phyloP scores from a whole-genome alignment of 805 yeast species.

The Nakazawaea ishiwadae region DNA sequence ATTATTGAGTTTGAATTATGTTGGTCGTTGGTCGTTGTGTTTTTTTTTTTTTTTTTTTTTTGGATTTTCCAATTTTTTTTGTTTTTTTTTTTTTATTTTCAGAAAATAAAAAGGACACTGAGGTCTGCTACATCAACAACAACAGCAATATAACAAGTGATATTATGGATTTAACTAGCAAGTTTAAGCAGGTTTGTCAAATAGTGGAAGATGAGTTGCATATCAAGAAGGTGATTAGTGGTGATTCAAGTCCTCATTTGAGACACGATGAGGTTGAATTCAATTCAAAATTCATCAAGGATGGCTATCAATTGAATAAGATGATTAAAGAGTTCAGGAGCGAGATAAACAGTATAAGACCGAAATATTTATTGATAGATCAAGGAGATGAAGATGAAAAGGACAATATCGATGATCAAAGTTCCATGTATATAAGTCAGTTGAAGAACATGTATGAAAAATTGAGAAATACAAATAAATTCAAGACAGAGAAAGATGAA shows the following conservation, averaged over 20 bases:
- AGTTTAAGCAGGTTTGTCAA: slow-evolving; percentile 40
- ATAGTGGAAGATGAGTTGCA: slow-evolving; percentile 34
- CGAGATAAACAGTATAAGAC: slow-evolving; percentile 21
- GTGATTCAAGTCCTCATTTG: slow-evolving; percentile 2
- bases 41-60: neutral
- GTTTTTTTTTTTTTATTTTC: neutral
- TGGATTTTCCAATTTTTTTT: neutral
- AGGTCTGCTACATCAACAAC: neutral
- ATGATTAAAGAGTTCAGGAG: slow-evolving; percentile 1
- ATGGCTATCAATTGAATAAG: slow-evolving; percentile 4
- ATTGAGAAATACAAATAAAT: slow-evolving; percentile 47
- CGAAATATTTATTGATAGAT: slow-evolving; percentile 23
- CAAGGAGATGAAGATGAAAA: slow-evolving; percentile 36
- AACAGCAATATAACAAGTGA: neutral
- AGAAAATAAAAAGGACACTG: neutral
- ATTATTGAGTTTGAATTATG: too few species aligned
- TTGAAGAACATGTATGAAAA: slow-evolving; percentile 45
- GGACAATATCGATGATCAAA: slow-evolving; percentile 51
- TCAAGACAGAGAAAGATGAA: slow-evolving; percentile 28
- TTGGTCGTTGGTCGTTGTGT: slow-evolving; percentile 1
- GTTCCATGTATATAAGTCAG: slow-evolving; percentile 46
- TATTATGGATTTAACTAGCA: slow-evolving; percentile 48
- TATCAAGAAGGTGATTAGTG: slow-evolving; percentile 9
- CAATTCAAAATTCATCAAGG: slow-evolving; percentile 7
- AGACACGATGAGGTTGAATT: slow-evolving; percentile 3